Evolutionary conservation across 1,284 basidiomycete genomes (phyloP).

Genomic region (Gomphus bonarii): DNA sequence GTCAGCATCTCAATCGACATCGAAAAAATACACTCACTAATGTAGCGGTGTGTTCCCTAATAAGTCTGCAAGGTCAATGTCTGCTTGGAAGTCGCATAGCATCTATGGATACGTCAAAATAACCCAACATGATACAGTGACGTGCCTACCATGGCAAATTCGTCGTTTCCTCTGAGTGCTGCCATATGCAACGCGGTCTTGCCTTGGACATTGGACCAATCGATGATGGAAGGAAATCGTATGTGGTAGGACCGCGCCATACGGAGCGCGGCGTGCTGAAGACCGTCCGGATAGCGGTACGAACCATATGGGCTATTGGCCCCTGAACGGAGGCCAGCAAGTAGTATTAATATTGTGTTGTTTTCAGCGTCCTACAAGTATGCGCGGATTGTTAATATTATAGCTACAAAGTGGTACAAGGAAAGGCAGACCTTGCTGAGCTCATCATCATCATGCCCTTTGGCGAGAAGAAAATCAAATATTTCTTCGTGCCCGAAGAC

Average conservation of each 20-base stretch:
- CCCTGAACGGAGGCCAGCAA: slow-evolving; percentile 65
- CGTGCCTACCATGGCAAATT: slow-evolving; percentile 64
- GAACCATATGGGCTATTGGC: slow-evolving; percentile 36
- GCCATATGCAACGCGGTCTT: slow-evolving; percentile 87
- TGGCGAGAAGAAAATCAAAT: slow-evolving; percentile 76
- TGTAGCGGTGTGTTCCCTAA: slow-evolving; percentile 90
- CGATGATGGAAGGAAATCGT: slow-evolving; percentile 73
- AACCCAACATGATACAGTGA: slow-evolving; percentile 13
- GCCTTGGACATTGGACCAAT: slow-evolving; percentile 84
- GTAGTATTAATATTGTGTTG: slow-evolving; percentile 82
- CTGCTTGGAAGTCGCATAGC: slow-evolving; percentile 81
- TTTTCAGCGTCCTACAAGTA: slow-evolving; percentile 68
- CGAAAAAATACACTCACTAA: slow-evolving; percentile 49
- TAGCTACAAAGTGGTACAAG: slow-evolving; percentile 7
- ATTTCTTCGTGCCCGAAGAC: slow-evolving; percentile 78
- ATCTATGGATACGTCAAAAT: slow-evolving; percentile 39
- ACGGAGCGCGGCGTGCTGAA: slow-evolving; percentile 57
- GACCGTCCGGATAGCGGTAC: slow-evolving; percentile 42
- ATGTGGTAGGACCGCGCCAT: slow-evolving; percentile 78
- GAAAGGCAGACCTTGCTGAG: slow-evolving; percentile 62
- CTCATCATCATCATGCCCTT: slow-evolving; percentile 85
- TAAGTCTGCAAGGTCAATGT: slow-evolving; percentile 80
- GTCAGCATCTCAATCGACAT: not conserved
- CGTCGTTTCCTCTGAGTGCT: slow-evolving; percentile 81
- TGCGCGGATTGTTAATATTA: not conserved